Evolutionary conservation across 208 protist species (phyloP).

Genomic region (Trypanosoma avium): DNA sequence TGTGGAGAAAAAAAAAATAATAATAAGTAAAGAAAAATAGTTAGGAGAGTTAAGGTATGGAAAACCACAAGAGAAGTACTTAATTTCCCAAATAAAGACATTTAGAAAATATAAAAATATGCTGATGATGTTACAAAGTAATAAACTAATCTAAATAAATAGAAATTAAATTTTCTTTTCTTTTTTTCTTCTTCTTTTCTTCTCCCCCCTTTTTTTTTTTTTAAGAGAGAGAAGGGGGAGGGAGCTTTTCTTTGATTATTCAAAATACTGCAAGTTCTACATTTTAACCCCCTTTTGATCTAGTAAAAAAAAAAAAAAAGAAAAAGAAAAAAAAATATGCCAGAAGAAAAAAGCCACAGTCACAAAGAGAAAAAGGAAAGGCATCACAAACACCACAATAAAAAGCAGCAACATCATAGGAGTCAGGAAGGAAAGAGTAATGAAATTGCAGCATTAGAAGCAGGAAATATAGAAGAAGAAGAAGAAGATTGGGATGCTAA

Average conservation of each 20-base stretch:
- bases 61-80: no score
- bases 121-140: no score
- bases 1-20: background rate
- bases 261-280: no score
- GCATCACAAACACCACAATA: background rate
- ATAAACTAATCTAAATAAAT: no score
- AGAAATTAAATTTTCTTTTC: background rate
- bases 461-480: constrained; percentile 1
- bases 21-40: background rate
- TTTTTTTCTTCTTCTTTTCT: constrained; percentile 8
- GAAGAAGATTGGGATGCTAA: constrained; percentile 75
- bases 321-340: constrained; percentile 5
- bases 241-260: no score
- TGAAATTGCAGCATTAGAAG: background rate
- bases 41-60: no score
- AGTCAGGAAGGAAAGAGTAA: constrained; percentile 7
- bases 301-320: no score
- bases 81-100: no score
- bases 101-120: constrained; percentile 6
- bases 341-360: constrained; percentile 13
- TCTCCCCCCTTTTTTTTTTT: constrained; percentile 2
- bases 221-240: no score
- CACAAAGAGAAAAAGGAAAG: constrained; percentile 20
- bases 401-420: constrained; percentile 8
- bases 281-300: no score